Percentiles rank a stretch among this genome's conserved stretches.
phyloP scores from a whole-genome alignment of 1,284 basidiomycete species.

The Malassezia furfur region DNA sequence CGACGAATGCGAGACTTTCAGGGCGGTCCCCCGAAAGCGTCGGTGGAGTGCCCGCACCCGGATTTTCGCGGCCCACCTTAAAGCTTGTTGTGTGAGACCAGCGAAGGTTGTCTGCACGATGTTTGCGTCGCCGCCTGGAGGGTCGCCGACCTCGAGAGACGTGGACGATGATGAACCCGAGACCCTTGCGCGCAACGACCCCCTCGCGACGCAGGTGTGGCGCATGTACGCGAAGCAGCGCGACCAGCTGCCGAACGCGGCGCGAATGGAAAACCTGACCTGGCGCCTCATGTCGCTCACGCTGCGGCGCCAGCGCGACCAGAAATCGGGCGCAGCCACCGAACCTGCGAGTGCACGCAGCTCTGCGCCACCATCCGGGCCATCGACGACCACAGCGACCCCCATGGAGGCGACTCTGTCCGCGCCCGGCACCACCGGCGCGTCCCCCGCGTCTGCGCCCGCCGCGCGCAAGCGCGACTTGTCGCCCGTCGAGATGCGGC shows the following conservation, averaged over 20 bases:
- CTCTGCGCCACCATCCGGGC: background rate
- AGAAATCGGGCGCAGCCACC: background rate
- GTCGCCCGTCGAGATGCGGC: background rate
- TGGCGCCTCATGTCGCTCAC: conserved; percentile 98
- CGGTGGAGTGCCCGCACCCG: no score
- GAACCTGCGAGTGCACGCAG: background rate
- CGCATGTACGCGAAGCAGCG: conserved; percentile 87
- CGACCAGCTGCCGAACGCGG: conserved; percentile 74
- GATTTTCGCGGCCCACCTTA: background rate
- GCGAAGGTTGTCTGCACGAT: background rate
- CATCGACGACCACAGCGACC: background rate
- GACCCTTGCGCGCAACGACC: conserved; percentile 59
- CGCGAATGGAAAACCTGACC: conserved; percentile 91
- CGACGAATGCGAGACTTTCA: no score
- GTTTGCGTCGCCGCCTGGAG: background rate
- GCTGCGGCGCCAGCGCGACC: conserved; percentile 55
- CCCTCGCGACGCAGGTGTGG: conserved; percentile 90
- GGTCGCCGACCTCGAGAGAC: background rate
- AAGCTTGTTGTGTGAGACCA: background rate
- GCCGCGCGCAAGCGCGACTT: background rate
- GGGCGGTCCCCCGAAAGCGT: no score
- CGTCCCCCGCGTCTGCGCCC: background rate
- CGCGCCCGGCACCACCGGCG: background rate
- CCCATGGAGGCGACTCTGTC: background rate
- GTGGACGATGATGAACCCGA: conserved; percentile 25